phyloP scores from a whole-genome alignment of 2,329 filamentous ascomycete species.

The Cercospora sp. region DNA sequence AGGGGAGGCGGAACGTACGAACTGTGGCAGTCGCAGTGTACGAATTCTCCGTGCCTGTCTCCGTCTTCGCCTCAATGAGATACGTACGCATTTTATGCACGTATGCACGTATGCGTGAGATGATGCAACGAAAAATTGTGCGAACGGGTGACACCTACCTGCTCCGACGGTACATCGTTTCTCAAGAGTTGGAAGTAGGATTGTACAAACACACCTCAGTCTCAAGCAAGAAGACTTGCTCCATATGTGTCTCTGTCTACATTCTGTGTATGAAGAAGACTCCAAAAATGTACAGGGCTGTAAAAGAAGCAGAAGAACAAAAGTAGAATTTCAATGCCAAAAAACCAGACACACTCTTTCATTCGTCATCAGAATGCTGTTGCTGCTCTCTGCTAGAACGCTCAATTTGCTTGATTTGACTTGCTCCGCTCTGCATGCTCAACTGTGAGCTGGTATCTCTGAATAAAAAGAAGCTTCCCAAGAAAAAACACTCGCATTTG shows the following conservation, averaged over 20 bases:
- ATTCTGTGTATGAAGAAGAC: background rate
- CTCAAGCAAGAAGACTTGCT: background rate
- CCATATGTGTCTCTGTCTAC: background rate
- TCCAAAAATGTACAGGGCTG: background rate
- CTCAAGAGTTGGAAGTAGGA: too few relatives aligned
- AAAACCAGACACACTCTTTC: background rate
- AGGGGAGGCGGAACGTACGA: background rate
- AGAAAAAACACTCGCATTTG: background rate
- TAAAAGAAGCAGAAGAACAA: background rate
- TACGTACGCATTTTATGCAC: background rate
- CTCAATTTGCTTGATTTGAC: slow-evolving; percentile 11
- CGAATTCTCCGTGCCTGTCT: background rate
- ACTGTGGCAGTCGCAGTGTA: background rate
- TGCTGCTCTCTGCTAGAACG: slow-evolving; percentile 19
- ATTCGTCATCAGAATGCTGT: slow-evolving; percentile 8
- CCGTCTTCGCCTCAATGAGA: background rate
- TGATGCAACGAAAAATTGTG: background rate
- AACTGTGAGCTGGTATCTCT: slow-evolving; percentile 11
- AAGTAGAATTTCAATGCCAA: background rate
- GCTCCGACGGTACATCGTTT: too few relatives aligned
- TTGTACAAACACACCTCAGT: background rate
- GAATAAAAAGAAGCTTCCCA: background rate
- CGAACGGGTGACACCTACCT: background rate
- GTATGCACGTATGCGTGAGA: background rate
- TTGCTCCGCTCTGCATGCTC: slow-evolving; percentile 1